Evolutionary conservation across 345 rosid genomes (phyloP).

Genomic region (Rhodamnia rubescens): DNA sequence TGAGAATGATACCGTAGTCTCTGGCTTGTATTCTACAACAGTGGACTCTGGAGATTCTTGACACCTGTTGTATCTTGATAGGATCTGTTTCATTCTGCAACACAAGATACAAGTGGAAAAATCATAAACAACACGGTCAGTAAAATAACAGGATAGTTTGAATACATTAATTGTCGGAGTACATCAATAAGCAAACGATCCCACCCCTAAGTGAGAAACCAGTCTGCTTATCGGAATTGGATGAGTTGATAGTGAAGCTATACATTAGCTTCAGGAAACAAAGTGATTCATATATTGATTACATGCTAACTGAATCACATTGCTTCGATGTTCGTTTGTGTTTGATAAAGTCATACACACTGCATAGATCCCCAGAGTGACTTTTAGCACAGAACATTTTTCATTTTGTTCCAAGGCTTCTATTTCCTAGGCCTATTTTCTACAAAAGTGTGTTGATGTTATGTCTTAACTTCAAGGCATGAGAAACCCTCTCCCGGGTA

Average conservation of each 20-base stretch:
- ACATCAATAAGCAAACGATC: background rate
- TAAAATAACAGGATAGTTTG: background rate
- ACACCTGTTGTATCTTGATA: conserved; percentile 55
- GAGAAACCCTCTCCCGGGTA: background rate
- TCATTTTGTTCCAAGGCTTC: background rate
- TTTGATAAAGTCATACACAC: background rate
- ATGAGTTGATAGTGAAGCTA: background rate
- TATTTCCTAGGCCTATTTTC: background rate
- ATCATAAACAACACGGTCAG: background rate
- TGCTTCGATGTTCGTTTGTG: background rate
- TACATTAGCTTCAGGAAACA: background rate
- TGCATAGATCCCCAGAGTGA: background rate
- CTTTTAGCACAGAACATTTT: background rate
- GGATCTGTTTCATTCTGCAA: conserved; percentile 68
- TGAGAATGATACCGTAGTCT: background rate
- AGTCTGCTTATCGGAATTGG: background rate
- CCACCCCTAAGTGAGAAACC: background rate
- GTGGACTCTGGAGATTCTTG: conserved; percentile 35
- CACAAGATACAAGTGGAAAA: background rate
- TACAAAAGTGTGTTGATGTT: background rate
- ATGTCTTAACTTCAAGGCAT: background rate
- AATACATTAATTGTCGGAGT: background rate
- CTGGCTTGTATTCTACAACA: conserved; percentile 28
- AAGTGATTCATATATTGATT: background rate
- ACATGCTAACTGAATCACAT: background rate